Conservation (phyloP, 108 stramenopile species). For the Epipyxis sp. region DNA sequence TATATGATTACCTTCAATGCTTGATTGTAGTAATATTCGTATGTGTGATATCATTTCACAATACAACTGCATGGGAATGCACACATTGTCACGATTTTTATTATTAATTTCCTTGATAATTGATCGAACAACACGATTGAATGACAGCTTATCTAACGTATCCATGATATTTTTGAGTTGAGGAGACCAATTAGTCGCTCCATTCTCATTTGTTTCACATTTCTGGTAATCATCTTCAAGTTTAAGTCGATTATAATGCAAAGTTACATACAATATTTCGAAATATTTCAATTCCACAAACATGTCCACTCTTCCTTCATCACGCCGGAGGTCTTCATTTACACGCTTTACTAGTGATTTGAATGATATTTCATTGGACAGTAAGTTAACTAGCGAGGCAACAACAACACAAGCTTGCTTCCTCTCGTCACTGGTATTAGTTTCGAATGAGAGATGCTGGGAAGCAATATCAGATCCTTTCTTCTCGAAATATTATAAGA, state of each 20-base stretch:
- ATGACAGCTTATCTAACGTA: slow-evolving; percentile 13
- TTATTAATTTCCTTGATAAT: too few species aligned
- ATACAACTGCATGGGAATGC: too few species aligned
- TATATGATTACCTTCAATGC: too few species aligned
- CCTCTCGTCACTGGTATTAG: neutral
- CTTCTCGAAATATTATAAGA: too few species aligned
- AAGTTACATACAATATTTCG: neutral
- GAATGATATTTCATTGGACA: neutral
- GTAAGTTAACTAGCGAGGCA: neutral
- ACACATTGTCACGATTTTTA: too few species aligned
- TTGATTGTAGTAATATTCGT: too few species aligned
- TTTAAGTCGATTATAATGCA: slow-evolving; percentile 16
- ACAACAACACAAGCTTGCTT: neutral
- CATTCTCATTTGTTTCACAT: neutral
- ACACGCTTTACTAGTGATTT: neutral
- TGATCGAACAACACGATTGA: neutral
- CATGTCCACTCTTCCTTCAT: neutral
- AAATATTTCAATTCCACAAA: slow-evolving; percentile 2
- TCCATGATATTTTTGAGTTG: slow-evolving; percentile 7
- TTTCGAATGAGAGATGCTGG: too few species aligned
- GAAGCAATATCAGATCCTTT: too few species aligned
- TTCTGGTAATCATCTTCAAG: neutral
- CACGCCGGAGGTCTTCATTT: slow-evolving; percentile 10
- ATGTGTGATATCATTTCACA: too few species aligned
- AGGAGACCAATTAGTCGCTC: neutral